phyloP scores from a whole-genome alignment of 306 rosid genomes.

The Begonia masoniana region DNA sequence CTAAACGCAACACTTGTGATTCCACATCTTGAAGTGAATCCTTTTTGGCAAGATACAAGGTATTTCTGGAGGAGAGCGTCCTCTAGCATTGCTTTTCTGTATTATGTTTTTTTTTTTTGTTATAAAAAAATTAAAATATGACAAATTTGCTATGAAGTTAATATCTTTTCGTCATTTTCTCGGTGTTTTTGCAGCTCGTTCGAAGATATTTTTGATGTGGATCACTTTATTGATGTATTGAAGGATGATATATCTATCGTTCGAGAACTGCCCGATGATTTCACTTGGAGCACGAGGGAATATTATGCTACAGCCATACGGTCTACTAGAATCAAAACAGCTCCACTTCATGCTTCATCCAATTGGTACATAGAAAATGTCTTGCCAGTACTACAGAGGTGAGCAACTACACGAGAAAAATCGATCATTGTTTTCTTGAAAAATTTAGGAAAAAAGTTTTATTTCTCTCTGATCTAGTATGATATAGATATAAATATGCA shows the following conservation, averaged over 20 bases:
- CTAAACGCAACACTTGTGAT: constrained; percentile 94
- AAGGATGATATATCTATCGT: constrained; percentile 77
- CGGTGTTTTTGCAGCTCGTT: constrained; percentile 54
- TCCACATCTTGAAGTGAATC: constrained; percentile 85
- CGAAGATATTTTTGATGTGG: constrained; percentile 88
- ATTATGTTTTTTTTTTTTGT: no score
- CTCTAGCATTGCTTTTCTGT: no score
- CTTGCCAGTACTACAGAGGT: constrained; percentile 78
- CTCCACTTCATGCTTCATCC: constrained; percentile 87
- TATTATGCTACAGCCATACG: constrained; percentile 69
- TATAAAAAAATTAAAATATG: no score
- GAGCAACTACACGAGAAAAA: constrained; percentile 22
- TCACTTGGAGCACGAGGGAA: constrained; percentile 88
- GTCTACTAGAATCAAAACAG: constrained; percentile 74
- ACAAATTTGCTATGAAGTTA: background rate
- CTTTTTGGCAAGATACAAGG: constrained; percentile 97
- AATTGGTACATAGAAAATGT: constrained; percentile 88
- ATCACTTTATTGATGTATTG: constrained; percentile 82
- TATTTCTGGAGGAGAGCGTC: constrained; percentile 5
- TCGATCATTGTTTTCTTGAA: background rate
- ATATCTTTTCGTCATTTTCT: background rate
- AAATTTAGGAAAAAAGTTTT: background rate
- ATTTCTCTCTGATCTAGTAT: background rate
- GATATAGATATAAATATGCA: no score
- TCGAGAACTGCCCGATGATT: constrained; percentile 74